Base-by-base conservation (phyloP, 2,329 filamentous ascomycete species). In the Arthrobotrys entomopaga region DNA sequence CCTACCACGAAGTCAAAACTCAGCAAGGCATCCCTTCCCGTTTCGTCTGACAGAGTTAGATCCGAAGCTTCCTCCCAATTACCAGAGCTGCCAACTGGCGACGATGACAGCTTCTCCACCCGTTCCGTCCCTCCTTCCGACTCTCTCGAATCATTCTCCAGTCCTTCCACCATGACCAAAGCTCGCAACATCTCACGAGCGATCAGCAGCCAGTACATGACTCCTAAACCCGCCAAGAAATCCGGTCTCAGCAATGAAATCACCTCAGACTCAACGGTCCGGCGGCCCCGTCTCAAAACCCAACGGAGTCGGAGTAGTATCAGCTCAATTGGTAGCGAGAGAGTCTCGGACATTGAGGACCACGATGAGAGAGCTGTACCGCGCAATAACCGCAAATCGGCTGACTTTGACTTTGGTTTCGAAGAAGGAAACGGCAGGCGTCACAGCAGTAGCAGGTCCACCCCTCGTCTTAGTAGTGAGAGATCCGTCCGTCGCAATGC, bases 391-490 rank as follows among this genome's bases (percentile, higher is more conserved):
- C 61, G 61, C 16, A 26, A 22, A 1, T 57, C 63, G 8, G 26
- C 49, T n/a, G 69, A 73, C 43, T 73, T 73, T 49, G 69, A 73
- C 20, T 73, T 73, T 38, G 69, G 69, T 6, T 73, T 73, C 16
- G 69, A 73, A 4, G 69, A 73, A 46, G n/a, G 40, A 80, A 10
- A 10, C 29, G 29, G 29, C 6, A 34, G 29, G 10, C 29, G 29
- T 34, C 29, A 34, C 29, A 82, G 74, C 79, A 77, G 29, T 77
- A 76, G 26, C 78, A 82, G 65, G 78, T 82, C 50, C 76, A 81
- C 2, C 76, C 83, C 43, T 81, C 82, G 50, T 16, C 61, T 66
- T 34, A 66, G 46, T 26, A 66, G 49, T 16, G 82, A 84, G 65
- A 58, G 56, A 5, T 50, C 56, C 20, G 52, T 73, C 29, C 54